Evolutionary conservation across 768 basidiomycete genomes (phyloP), one percentile per base, ranked within the genome.

Genomic region (Austroboletus festivus): DNA sequence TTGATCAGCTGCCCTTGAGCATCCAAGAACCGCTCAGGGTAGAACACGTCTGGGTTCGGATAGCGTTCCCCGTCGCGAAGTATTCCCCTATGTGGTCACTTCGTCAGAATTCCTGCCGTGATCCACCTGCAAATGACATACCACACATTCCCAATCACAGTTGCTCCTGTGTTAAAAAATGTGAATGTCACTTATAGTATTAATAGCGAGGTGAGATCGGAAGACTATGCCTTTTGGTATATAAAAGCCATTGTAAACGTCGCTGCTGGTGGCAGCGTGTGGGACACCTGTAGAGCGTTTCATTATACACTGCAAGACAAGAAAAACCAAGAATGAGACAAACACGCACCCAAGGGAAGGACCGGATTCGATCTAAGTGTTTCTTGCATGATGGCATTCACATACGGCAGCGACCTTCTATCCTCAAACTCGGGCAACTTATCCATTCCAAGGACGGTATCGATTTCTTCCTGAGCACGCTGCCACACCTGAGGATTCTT

Each of bases 191-290:
- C n/a, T n/a, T n/a, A n/a, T n/a, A n/a, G n/a, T n/a, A n/a, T n/a
- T n/a, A n/a, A 26, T 15, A 18, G 31, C 13, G 20, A 37, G n/a
- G 19, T 37, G 19, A 5, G 4, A 37, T 19, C 35, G 35, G 5
- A 16, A 8, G 16, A 9, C 18, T 37, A 22, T 46, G 34, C 79
- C 80, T 49, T 71, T 69, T 5, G 81, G 80, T 35, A 82, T 82
- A 12, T 75, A 60, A 47, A 75, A 76, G 13, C 72, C 69, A 28
- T 67, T 57, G 54, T 74, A 75, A 6, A 66, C 48, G 31, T 75
- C 73, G 48, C 72, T 71, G 35, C 62, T 50, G 0, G 69, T 71
- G 1, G 57, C 23, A 7, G 50, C 38, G 46, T 68, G 68, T 5
- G 64, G 59, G 26, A 65, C 18, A 9, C 44, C 46, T 46, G 20